Percentiles rank a stretch among this genome's conserved stretches.
phyloP scores from a whole-genome alignment of 148 eudicot species.

The Rhododendron mucronatum region DNA sequence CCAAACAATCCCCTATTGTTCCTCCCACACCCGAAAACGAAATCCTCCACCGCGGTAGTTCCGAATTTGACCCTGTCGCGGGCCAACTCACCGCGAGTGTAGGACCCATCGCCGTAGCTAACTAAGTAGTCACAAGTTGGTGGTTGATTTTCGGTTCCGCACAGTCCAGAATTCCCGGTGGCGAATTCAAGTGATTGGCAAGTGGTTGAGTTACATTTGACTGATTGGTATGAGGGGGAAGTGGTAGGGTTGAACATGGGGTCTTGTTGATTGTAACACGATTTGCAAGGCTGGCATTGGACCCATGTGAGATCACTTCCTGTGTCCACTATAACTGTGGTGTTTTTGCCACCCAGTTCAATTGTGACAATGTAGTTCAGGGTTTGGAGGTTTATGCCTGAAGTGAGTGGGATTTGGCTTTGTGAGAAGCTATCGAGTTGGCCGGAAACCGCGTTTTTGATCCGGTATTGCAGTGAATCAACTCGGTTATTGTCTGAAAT shows the following conservation, averaged over 20 bases:
- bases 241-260: constrained; percentile 57
- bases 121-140: constrained; percentile 49
- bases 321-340: constrained; percentile 76
- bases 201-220: constrained; percentile 45
- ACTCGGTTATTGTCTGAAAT: constrained; percentile 47
- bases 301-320: constrained; percentile 89
- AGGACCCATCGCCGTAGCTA: constrained; percentile 78
- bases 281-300: constrained; percentile 76
- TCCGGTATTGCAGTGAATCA: constrained; percentile 43
- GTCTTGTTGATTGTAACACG: constrained; percentile 61
- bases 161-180: constrained; percentile 35
- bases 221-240: constrained; percentile 40
- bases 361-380: constrained; percentile 70
- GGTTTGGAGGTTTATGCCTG: constrained; percentile 67
- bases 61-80: constrained; percentile 44
- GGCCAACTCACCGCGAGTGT: constrained; percentile 55
- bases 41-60: constrained; percentile 17
- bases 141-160: constrained; percentile 18
- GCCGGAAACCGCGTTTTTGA: constrained; percentile 24
- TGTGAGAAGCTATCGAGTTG: constrained; percentile 25
- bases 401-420: constrained; percentile 49
- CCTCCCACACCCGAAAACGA: constrained; percentile 79
- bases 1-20: constrained; percentile 71
- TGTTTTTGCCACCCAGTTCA: constrained; percentile 49
- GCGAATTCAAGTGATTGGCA: constrained; percentile 39